Evolutionary conservation across 768 basidiomycete genomes (phyloP).

Genomic region (Dacryopinax primogenitus): DNA sequence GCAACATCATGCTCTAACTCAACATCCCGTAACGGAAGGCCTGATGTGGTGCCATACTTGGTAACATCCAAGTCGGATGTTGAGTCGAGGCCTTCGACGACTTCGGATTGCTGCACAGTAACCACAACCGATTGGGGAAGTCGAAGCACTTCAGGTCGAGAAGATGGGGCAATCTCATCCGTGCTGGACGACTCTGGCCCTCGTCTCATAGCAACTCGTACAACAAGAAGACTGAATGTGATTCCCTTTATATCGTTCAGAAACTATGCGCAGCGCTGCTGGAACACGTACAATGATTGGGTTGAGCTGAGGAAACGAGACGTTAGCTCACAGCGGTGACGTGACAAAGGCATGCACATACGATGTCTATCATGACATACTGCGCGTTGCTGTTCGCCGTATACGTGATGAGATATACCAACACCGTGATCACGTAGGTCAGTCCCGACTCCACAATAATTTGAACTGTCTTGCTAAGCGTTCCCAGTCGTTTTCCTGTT

Average conservation of each 20-base stretch:
- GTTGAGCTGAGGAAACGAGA: background rate
- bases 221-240: background rate
- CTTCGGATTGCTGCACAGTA: background rate
- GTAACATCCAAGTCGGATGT: too few relatives aligned
- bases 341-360: background rate
- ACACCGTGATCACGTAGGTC: background rate
- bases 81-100: too few relatives aligned
- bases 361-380: background rate
- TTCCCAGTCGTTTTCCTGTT: background rate
- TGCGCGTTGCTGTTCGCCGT: background rate
- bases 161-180: background rate
- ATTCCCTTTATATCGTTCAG: too few relatives aligned
- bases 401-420: background rate
- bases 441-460: background rate
- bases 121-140: background rate
- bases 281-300: background rate
- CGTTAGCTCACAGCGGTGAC: background rate
- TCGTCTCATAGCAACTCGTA: background rate
- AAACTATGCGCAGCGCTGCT: too few relatives aligned
- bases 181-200: background rate
- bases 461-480: background rate
- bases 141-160: background rate
- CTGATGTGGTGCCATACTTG: too few relatives aligned
- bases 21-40: too few relatives aligned
- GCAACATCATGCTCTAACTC: too few relatives aligned